Evolutionary conservation across 2,329 filamentous ascomycete species (phyloP), one percentile per base, ranked within the genome.

Genomic region (Hypoxylon sp.): DNA sequence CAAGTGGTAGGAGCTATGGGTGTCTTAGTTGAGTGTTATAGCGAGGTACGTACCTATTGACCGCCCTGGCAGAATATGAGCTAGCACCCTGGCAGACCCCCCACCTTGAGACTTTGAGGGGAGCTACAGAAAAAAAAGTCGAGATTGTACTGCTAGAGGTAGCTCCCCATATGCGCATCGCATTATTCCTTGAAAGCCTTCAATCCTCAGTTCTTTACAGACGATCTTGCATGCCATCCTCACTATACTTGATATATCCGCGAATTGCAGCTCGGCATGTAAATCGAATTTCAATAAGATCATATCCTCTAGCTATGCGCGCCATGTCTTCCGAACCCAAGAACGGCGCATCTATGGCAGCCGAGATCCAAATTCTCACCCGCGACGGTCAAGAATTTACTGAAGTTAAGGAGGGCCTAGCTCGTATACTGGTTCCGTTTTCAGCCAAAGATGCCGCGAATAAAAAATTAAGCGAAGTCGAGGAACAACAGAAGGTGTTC

Each of bases 401-500:
- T 19, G 82, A 82, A 13, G 77, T 87, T 4, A 81, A 78, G 63
- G 86, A 88, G 68, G 86, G 86, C 0, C 81, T 84, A 49, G 86
- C 83, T n/a, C 82, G 81, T 30, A 87, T 88, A 46, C 75, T 87
- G 44, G 83, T 85, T 17, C 85, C 83, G 7, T 79, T 64, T n/a
- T 63, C 69, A 5, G 66, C 65, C 17, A 68, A 81, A 47, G 78
- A 79, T 6, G 76, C 78, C 20, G 64, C 69, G 13, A 71, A 70
- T 24, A 76, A 77, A 34, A 68, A 70, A 24, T 58, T 67, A 30
- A 71, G 71, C 49, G 85, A 87, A 72, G 81, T 85, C 62, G 85
- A 89, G 53, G 84, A 87, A 70, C 83, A 88, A 39, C 86, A 89
- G 70, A 91, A 94, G 72, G 96, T 99, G 58, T 99, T 99, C 75